Evolutionary conservation across 805 yeast species (phyloP), one percentile per base, ranked within the genome.

Genomic region (Candida ovalis): DNA sequence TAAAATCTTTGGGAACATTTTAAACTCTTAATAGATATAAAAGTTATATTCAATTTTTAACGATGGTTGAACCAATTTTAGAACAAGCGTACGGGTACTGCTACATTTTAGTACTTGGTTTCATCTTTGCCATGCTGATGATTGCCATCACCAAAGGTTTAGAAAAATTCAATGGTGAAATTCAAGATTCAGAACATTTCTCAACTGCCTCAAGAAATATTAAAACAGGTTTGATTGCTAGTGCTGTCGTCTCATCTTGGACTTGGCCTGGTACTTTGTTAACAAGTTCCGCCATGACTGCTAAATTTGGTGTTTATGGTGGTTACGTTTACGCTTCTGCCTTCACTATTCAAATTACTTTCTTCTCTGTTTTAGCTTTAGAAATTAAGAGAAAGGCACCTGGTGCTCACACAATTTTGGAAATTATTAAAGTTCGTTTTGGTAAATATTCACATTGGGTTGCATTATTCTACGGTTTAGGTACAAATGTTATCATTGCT

Each of bases 101-200:
- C 30, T 67, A 66, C 48, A 63, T 68, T 27, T 47, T 73, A 38
- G 76, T 71, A 6, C 58, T 73, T 19, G 76, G 77, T 22, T 72
- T 73, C 10, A 72, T 71, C 43, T 75, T 75, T 55, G 77, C 78
- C 4, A 52, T 69, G 8, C 49, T 74, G 28, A 75, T 75, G 77
- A 61, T 67, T 32, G 42, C 50, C 24, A 64, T 74, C 49, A 69
- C 78, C 2, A 60, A 60, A 47, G 49, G 69, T 4, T 68, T 72
- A 30, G 66, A 65, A 13, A 64, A 55, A 39, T 72, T 61, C 55
- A 58, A 62, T 18, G 72, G 73, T 30, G 71, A 73, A 48, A 62
- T 62, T 22, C 74, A 70, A 52, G 67, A 70, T 44, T 68, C 75
- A 4, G 78, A 75, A 46, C 72, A 68, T 58, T 73, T 74, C 52